phyloP scores from a whole-genome alignment of 78 protist species.

The Protostelium mycophagum region DNA sequence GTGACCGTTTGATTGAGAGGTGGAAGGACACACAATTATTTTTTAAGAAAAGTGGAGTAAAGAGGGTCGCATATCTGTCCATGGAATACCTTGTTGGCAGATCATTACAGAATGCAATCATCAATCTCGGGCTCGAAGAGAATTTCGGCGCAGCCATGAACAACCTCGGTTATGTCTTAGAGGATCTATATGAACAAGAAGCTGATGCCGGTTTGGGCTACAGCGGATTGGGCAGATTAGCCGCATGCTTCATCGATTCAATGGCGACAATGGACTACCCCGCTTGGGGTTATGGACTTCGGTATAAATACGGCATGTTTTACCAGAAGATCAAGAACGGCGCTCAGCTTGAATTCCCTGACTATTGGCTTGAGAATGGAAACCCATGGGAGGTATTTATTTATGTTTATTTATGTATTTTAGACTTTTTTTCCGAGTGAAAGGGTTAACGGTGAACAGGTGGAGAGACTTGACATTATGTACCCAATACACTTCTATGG shows the following conservation, averaged over 20 bases:
- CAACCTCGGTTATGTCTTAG: constrained; percentile 61
- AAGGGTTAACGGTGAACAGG: no score
- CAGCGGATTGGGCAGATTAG: constrained; percentile 94
- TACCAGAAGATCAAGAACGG: constrained; percentile 82
- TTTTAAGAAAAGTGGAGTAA: constrained; percentile 38
- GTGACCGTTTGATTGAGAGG: constrained; percentile 65
- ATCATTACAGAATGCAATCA: constrained; percentile 65
- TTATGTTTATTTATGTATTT: constrained; percentile 1
- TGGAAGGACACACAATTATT: constrained; percentile 69
- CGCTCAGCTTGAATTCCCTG: constrained; percentile 85
- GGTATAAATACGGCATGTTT: constrained; percentile 81
- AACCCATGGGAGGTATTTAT: constrained; percentile 88
- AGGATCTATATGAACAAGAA: constrained; percentile 84
- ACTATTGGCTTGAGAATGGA: constrained; percentile 81
- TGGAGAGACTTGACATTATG: constrained; percentile 53
- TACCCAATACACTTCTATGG: constrained; percentile 73
- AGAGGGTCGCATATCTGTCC: constrained; percentile 60
- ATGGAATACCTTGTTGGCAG: constrained; percentile 93
- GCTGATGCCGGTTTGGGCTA: constrained; percentile 96
- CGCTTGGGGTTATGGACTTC: constrained; percentile 85
- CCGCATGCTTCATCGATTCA: constrained; percentile 95
- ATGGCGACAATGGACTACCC: constrained; percentile 89
- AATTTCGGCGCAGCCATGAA: constrained; percentile 65
- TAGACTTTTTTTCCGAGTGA: constrained; percentile 4
- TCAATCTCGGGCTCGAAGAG: constrained; percentile 66